These are phyloP conservation scores for Cryptomeria japonica DNA, from an alignment of 75 land plant genomes.

Conservation along the genomic window DNA sequence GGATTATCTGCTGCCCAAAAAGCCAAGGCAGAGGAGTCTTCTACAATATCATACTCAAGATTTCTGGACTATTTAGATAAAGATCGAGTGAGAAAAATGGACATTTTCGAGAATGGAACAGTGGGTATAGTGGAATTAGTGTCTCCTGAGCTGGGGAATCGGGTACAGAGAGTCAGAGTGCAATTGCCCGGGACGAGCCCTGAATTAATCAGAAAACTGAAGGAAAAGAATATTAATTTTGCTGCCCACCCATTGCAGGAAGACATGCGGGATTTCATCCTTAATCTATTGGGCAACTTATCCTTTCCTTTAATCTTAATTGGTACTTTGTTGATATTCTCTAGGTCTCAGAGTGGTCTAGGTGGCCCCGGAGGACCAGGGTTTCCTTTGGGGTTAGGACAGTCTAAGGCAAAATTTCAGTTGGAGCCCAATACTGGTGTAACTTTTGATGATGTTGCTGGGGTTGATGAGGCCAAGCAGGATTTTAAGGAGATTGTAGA, in stretches of 20 bases:
- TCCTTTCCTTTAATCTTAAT: constrained; percentile 76
- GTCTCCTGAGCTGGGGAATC: constrained; percentile 49
- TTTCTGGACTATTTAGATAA: constrained; percentile 80
- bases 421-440: constrained; percentile 96
- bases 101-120: constrained; percentile 78
- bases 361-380: constrained; percentile 79
- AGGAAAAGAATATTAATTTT: constrained; percentile 78
- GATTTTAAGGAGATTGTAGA: constrained; percentile 93
- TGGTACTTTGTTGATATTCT: constrained; percentile 53
- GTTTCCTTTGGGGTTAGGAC: constrained; percentile 79
- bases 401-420: constrained; percentile 87
- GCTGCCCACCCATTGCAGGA: constrained; percentile 67
- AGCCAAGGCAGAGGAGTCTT: constrained; percentile 51
- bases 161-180: constrained; percentile 68
- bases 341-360: constrained; percentile 29
- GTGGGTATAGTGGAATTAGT: constrained; percentile 75
- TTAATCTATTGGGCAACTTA: constrained; percentile 65
- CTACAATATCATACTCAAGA: constrained; percentile 81
- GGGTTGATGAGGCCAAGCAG: constrained; percentile 95
- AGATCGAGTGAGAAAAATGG: constrained; percentile 76
- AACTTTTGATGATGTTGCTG: constrained; percentile 93
- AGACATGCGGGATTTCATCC: constrained; percentile 31
- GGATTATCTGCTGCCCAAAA: constrained; percentile 25
- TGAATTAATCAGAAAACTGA: constrained; percentile 72
- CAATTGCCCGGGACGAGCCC: constrained; percentile 79